Conservation (phyloP, 1,139 yeast species). For the Ogataea hybrid region DNA sequence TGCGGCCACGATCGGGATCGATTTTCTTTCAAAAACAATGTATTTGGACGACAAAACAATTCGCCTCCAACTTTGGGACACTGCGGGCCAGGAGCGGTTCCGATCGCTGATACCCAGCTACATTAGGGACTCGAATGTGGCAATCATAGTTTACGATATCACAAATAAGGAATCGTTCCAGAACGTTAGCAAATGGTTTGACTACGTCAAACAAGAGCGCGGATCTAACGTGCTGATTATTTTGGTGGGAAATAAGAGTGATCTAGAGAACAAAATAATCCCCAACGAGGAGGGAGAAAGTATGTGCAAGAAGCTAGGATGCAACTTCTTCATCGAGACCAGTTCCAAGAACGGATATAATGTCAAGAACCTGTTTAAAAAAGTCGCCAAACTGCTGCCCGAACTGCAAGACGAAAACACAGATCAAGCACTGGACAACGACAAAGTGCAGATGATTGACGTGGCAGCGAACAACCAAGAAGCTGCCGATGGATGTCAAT, state of each 20-base stretch:
- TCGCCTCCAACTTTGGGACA: conserved; percentile 66
- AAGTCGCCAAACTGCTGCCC: conserved; percentile 87
- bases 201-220: conserved; percentile 75
- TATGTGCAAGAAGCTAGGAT: conserved; percentile 75
- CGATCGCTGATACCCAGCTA: conserved; percentile 92
- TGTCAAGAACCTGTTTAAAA: conserved; percentile 83
- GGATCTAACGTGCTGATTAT: conserved; percentile 69
- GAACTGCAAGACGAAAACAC: conserved; percentile 58
- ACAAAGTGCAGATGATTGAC: conserved; percentile 32
- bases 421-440: conserved; percentile 30
- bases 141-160: conserved; percentile 92
- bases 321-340: conserved; percentile 84
- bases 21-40: conserved; percentile 86
- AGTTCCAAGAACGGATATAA: conserved; percentile 95
- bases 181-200: conserved; percentile 75
- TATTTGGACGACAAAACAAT: conserved; percentile 72
- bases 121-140: conserved; percentile 95
- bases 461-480: conserved; percentile 27
- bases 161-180: conserved; percentile 82
- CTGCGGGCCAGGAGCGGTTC: conserved; percentile 80
- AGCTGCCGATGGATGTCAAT: conserved; percentile 28
- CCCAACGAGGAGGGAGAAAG: conserved; percentile 76
- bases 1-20: conserved; percentile 96
- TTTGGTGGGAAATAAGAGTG: conserved; percentile 81
- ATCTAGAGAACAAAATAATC: conserved; percentile 75